Percentiles rank a stretch among this genome's conserved stretches.
Conservation (phyloP, 768 basidiomycete genomes). For the Phanerochaete carnosa region DNA sequence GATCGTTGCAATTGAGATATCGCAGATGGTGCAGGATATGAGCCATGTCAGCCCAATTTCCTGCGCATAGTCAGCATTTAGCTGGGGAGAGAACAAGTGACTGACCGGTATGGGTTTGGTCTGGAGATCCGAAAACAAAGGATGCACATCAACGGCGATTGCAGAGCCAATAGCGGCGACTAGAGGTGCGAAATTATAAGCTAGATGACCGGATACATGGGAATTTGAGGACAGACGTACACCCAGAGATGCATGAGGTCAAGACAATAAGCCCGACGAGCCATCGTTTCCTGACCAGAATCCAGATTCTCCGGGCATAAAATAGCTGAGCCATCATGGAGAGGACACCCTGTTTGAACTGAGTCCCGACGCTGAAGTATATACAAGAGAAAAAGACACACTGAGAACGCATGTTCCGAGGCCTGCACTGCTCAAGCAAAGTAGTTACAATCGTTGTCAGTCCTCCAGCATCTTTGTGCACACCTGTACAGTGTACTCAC, state of each 20-base stretch:
- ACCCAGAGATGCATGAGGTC: not conserved
- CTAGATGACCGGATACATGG: not conserved
- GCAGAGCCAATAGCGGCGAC: conserved; percentile 12
- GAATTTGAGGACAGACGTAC: not conserved
- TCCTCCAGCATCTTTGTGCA: not conserved
- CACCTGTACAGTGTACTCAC: not conserved
- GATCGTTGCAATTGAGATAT: conserved; percentile 1
- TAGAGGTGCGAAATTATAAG: not conserved
- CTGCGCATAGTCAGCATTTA: not conserved
- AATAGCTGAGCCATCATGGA: conserved; percentile 11
- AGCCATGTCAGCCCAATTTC: conserved; percentile 11
- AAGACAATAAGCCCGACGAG: conserved; percentile 4
- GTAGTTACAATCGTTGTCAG: no score
- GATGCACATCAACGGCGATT: conserved; percentile 5
- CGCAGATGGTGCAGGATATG: conserved; percentile 9
- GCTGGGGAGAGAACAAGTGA: not conserved
- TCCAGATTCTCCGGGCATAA: conserved; percentile 13
- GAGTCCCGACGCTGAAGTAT: not conserved
- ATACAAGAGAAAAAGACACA: not conserved
- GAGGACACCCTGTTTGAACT: no score
- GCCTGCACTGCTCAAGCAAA: not conserved
- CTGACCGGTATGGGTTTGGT: not conserved
- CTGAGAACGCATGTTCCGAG: not conserved
- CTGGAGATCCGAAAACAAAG: conserved; percentile 1
- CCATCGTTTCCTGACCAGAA: conserved; percentile 9